These are phyloP conservation scores for Plasmodium gonderi DNA, from an alignment of 169 alveolate species.

Conservation along the genomic window DNA sequence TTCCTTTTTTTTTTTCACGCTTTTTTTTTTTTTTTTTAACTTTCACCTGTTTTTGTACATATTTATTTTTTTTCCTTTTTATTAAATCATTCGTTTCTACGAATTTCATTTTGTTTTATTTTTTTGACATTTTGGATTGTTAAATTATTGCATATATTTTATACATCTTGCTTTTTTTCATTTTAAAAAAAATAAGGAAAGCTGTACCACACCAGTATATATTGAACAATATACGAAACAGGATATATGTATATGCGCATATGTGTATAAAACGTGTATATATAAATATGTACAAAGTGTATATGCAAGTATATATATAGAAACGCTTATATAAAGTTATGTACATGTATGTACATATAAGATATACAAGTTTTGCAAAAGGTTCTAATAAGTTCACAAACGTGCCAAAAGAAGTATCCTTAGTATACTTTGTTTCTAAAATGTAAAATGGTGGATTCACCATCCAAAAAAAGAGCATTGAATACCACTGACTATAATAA, in stretches of 20 bases:
- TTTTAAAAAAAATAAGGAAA: neutral
- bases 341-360: slow-evolving; percentile 7
- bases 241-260: neutral
- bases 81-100: slow-evolving; percentile 2
- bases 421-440: slow-evolving; percentile 54
- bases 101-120: slow-evolving; percentile 7
- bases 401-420: slow-evolving; percentile 16
- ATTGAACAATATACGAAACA: neutral
- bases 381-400: neutral
- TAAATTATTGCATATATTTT: neutral
- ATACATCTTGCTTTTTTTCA: neutral
- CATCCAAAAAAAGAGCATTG: slow-evolving; percentile 59
- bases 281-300: neutral
- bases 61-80: neutral
- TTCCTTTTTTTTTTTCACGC: neutral
- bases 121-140: slow-evolving; percentile 9
- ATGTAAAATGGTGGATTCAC: slow-evolving; percentile 72
- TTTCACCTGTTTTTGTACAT: neutral
- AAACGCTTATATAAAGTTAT: no score
- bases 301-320: neutral
- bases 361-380: neutral
- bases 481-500: slow-evolving; percentile 39
- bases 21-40: slow-evolving; percentile 1
- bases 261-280: neutral
- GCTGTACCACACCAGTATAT: neutral